Base-by-base conservation (phyloP, 768 basidiomycete species). In the Termitomyces eurrhizus region DNA sequence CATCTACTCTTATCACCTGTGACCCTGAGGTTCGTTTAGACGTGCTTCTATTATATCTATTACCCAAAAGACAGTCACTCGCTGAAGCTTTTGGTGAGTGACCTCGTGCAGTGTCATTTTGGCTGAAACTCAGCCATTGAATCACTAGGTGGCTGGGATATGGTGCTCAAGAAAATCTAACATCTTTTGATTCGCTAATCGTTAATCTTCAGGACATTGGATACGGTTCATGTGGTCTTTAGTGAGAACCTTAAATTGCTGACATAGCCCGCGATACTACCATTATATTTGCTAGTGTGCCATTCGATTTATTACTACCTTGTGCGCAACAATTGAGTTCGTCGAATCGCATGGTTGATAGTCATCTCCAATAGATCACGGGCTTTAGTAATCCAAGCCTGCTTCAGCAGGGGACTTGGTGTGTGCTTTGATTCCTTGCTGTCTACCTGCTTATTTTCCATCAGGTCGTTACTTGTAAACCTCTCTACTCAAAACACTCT, bases 291-390 rank as follows among this genome's bases (percentile, higher is more conserved):
- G 14, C 36, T 42, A 79, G 79, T 79, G 74, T 76, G 77, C 52
- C 75, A 79, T 64, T 64, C 74, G 1, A 65, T 80, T 59, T 74
- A 81, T 65, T 64, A 71, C 57, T 81, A 80, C 62, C 74, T 80
- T 50, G 79, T 81, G 64, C 39, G 72, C 42, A 24, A 13, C 13
- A 6, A 24, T 42, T 21, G 33, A 24, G 18, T 33, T 39, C n/a
- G 26, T 53, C 39, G 4, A 16, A 51, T 39, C 9, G 39, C 21
- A 44, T n/a, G 48, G 36, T 55, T 49, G 14, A 50, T 49, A 35
- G 35, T 33, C 33, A 51, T 29, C 52, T 12, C 57, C 7, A 24
- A 26, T 60, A 81, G 79, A 73, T 82, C 13, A 62, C 65, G n/a
- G 77, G 73, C 48, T 80, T 75, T 57, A 72, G 71, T 16, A 66